These are phyloP conservation scores for Cytospora piceicola DNA, from an alignment of 2,329 filamentous ascomycete genomes.

Conservation along the genomic window DNA sequence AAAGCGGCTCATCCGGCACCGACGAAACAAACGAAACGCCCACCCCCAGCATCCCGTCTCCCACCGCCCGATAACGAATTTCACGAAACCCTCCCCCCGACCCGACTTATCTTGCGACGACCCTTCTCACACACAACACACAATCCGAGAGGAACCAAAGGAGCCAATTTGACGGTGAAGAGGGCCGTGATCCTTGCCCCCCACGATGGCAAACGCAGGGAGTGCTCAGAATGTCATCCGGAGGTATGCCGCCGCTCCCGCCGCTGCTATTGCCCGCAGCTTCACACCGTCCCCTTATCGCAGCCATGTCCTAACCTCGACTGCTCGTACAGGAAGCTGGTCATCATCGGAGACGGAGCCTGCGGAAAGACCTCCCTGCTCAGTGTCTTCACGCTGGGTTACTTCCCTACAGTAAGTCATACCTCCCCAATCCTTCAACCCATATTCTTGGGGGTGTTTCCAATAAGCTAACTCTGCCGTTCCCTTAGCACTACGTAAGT, in stretches of 20 bases:
- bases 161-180: constrained; percentile 24
- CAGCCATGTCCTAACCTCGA: constrained; percentile 14
- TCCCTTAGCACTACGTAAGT: constrained; percentile 62
- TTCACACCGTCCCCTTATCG: background rate
- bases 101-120: constrained; percentile 8
- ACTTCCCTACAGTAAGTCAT: constrained; percentile 88
- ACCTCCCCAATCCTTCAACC: constrained; percentile 19
- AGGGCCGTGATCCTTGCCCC: constrained; percentile 23
- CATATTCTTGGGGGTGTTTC: constrained; percentile 22
- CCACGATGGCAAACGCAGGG: constrained; percentile 41
- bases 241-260: constrained; percentile 36
- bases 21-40: background rate
- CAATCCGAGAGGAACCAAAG: background rate
- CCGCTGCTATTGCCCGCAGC: constrained; percentile 7
- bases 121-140: constrained; percentile 2
- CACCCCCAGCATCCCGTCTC: constrained; percentile 4
- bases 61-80: constrained; percentile 19
- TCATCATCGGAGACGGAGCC: constrained; percentile 95
- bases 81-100: constrained; percentile 15
- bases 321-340: constrained; percentile 72
- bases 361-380: constrained; percentile 98
- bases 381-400: constrained; percentile 96
- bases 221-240: constrained; percentile 44
- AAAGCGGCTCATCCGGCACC: constrained; percentile 19
- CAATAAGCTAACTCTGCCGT: constrained; percentile 36